phyloP scores from a whole-genome alignment of 1,284 basidiomycete genomes.

The Cutaneotrichosporon arboriforme region DNA sequence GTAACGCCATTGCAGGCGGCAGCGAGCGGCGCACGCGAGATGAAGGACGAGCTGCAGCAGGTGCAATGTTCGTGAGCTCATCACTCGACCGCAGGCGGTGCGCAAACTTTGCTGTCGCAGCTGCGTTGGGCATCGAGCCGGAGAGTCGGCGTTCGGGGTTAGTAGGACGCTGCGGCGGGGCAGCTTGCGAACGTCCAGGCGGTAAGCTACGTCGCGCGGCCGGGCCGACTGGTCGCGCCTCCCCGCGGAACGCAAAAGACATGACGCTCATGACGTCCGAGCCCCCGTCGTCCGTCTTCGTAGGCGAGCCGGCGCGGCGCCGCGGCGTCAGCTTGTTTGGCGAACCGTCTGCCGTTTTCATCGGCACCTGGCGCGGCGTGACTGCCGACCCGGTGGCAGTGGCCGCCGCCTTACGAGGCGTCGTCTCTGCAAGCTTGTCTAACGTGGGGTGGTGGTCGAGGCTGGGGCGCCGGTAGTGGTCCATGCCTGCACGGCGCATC shows the following conservation, averaged over 20 bases:
- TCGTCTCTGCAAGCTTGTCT: slow-evolving; percentile 6
- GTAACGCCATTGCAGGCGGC: slow-evolving; percentile 23
- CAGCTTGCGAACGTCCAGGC: neutral
- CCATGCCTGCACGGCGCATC: slow-evolving; percentile 1
- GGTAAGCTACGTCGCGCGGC: neutral
- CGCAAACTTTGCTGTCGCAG: slow-evolving; percentile 42
- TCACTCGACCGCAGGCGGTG: slow-evolving; percentile 32
- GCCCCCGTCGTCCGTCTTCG: slow-evolving; percentile 19
- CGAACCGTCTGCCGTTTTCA: slow-evolving; percentile 2
- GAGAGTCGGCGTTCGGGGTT: slow-evolving; percentile 16
- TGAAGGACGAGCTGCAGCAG: slow-evolving; percentile 14
- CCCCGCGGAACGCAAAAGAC: slow-evolving; percentile 37
- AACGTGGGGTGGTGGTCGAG: slow-evolving; percentile 9
- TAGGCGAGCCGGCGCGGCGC: slow-evolving; percentile 2
- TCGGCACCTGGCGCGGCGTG: slow-evolving; percentile 6
- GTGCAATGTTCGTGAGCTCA: slow-evolving; percentile 3
- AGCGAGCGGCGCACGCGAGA: slow-evolving; percentile 21
- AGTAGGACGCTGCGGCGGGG: neutral
- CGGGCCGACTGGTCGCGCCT: slow-evolving; percentile 3
- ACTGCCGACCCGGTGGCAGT: neutral
- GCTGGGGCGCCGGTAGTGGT: slow-evolving; percentile 1
- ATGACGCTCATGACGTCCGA: slow-evolving; percentile 38
- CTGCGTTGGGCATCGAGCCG: slow-evolving; percentile 17
- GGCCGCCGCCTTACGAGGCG: neutral
- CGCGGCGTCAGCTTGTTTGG: slow-evolving; percentile 7